These are phyloP conservation scores for Globisporangium rhizosaccharum DNA, from an alignment of 352 stramenopile genomes.

Conservation along the genomic window DNA sequence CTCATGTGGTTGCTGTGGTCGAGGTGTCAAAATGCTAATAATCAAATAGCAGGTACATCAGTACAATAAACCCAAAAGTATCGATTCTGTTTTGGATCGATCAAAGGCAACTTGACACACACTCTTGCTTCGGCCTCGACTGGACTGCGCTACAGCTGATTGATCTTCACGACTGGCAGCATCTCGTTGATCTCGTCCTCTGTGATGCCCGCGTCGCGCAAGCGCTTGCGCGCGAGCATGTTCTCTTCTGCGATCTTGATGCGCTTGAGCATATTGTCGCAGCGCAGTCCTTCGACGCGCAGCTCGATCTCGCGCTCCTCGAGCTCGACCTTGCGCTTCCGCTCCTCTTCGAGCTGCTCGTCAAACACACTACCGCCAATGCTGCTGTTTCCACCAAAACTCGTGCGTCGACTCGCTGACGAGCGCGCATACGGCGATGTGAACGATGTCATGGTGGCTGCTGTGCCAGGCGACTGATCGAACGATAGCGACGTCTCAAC, in stretches of 20 bases:
- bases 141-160: too few species aligned
- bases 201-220: slow-evolving; percentile 10
- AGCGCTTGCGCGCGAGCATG: slow-evolving; percentile 15
- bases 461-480: not conserved
- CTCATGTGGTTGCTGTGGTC: too few species aligned
- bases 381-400: not conserved
- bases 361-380: not conserved
- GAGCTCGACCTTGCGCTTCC: slow-evolving; percentile 8
- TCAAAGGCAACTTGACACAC: too few species aligned
- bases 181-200: slow-evolving; percentile 13
- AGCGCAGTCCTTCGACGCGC: slow-evolving; percentile 14
- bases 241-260: slow-evolving; percentile 17
- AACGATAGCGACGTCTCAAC: not conserved
- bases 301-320: slow-evolving; percentile 10
- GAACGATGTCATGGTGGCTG: not conserved
- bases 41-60: too few species aligned
- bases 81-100: too few species aligned
- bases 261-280: slow-evolving; percentile 15
- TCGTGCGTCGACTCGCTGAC: not conserved
- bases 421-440: too few species aligned
- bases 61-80: too few species aligned
- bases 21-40: too few species aligned
- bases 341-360: not conserved
- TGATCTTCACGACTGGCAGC: slow-evolving; percentile 1
- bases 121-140: too few species aligned